Conservation (phyloP, 2,329 filamentous ascomycete species). For the Endoconidiophora polonica region DNA sequence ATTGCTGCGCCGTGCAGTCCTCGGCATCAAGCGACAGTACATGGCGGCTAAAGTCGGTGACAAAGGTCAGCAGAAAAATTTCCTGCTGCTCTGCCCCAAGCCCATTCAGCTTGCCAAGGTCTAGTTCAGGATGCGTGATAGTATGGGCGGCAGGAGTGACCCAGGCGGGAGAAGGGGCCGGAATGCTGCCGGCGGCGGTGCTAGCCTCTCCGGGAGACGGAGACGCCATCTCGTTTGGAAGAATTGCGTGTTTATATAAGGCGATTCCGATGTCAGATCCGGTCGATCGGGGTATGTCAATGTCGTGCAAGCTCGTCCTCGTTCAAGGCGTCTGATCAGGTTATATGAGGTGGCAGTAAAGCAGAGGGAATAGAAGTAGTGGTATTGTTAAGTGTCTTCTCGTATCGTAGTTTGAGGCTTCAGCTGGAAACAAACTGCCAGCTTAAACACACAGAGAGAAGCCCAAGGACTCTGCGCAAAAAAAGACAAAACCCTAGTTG, state of each 20-base stretch:
- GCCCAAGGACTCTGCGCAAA: too few species aligned
- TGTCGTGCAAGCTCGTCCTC: too few species aligned
- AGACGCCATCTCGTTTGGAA: conserved; percentile 2
- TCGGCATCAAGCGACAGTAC: conserved; percentile 58
- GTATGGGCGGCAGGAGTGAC: conserved; percentile 19
- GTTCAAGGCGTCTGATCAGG: too few species aligned
- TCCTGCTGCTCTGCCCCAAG: conserved; percentile 91
- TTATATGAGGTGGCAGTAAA: too few species aligned
- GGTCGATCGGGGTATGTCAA: too few species aligned
- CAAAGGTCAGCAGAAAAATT: conserved; percentile 79
- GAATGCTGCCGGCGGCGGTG: background rate
- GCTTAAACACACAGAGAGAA: too few species aligned
- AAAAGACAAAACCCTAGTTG: too few species aligned
- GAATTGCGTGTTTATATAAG: background rate
- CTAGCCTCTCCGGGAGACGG: conserved; percentile 2
- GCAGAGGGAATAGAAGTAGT: too few species aligned
- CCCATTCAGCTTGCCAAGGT: conserved; percentile 73
- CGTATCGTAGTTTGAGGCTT: too few species aligned
- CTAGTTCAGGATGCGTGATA: conserved; percentile 57
- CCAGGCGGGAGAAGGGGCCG: conserved; percentile 6
- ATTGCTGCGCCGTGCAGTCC: conserved; percentile 73
- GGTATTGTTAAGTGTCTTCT: too few species aligned
- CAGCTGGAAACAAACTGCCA: too few species aligned
- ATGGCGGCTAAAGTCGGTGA: conserved; percentile 66
- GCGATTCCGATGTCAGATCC: too few species aligned